Percentiles rank a stretch among this genome's conserved stretches.
phyloP scores from a whole-genome alignment of 2,329 filamentous ascomycete genomes.

The Drechmeria coniospora region DNA sequence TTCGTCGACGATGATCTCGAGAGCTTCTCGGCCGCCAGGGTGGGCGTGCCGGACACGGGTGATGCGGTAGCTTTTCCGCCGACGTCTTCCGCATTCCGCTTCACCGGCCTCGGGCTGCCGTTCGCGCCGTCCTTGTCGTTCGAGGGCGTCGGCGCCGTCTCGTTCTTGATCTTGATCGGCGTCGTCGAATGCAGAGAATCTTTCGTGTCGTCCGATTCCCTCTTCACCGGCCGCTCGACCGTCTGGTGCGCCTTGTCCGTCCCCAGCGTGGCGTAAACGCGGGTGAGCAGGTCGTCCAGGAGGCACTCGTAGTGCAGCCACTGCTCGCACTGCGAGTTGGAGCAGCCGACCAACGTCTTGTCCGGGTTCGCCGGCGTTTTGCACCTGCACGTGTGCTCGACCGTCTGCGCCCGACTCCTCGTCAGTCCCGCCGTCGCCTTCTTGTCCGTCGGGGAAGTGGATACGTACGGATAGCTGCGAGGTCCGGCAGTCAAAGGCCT shows the following conservation, averaged over 20 bases:
- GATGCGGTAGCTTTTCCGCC: constrained; percentile 16
- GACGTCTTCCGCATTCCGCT: constrained; percentile 16
- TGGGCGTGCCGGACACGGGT: constrained; percentile 15
- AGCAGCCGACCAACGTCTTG: constrained; percentile 42
- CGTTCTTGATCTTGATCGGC: constrained; percentile 33
- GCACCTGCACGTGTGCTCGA: constrained; percentile 42
- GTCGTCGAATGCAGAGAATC: constrained; percentile 28
- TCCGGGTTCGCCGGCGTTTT: constrained; percentile 46
- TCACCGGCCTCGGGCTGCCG: constrained; percentile 21
- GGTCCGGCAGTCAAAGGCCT: constrained; percentile 43
- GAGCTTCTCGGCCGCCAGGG: constrained; percentile 8
- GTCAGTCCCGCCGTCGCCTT: constrained; percentile 3
- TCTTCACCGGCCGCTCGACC: constrained; percentile 22
- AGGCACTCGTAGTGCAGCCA: constrained; percentile 53
- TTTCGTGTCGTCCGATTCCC: constrained; percentile 17
- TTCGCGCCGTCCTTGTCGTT: constrained; percentile 33
- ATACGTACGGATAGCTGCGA: constrained; percentile 41
- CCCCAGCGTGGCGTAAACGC: constrained; percentile 34
- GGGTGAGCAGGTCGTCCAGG: constrained; percentile 35
- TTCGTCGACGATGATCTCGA: constrained; percentile 13
- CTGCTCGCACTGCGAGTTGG: constrained; percentile 34
- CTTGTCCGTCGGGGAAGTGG: no score
- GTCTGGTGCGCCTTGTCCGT: constrained; percentile 32
- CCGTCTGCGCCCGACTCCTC: constrained; percentile 23
- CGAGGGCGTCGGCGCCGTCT: constrained; percentile 35